A percentile compares a stretch with the other conserved stretches of the same genome.
These are phyloP conservation scores for Colletotrichum shisoi DNA, from an alignment of 2,329 filamentous ascomycete species.

Conservation along the genomic window DNA sequence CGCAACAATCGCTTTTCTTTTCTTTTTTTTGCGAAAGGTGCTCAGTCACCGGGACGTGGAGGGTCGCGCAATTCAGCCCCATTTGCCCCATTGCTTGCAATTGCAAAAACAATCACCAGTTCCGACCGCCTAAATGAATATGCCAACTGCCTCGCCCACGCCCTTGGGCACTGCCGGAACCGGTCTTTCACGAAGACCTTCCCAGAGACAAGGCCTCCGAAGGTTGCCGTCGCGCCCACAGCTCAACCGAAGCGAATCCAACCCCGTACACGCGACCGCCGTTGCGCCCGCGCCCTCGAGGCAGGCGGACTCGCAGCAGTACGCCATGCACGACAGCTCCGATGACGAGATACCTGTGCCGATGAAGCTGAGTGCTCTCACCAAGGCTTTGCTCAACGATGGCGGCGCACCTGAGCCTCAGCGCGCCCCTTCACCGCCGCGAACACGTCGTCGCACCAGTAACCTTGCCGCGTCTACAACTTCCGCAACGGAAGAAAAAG, in stretches of 20 bases:
- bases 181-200: slow-evolving; percentile 60
- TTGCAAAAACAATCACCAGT: slow-evolving; percentile 30
- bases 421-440: slow-evolving; percentile 55
- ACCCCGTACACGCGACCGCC: slow-evolving; percentile 47
- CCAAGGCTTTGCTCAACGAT: slow-evolving; percentile 81
- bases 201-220: slow-evolving; percentile 63
- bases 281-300: slow-evolving; percentile 42
- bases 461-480: slow-evolving; percentile 56
- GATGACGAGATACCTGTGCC: slow-evolving; percentile 92
- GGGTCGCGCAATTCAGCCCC: slow-evolving; percentile 27
- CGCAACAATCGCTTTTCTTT: slow-evolving; percentile 38
- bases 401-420: slow-evolving; percentile 60
- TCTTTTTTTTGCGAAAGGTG: slow-evolving; percentile 23
- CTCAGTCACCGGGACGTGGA: slow-evolving; percentile 28
- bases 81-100: slow-evolving; percentile 14
- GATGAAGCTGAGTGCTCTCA: slow-evolving; percentile 92
- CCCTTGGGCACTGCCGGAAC: slow-evolving; percentile 59
- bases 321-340: slow-evolving; percentile 80
- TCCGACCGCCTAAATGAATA: slow-evolving; percentile 43
- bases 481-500: slow-evolving; percentile 54
- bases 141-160: slow-evolving; percentile 65
- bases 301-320: slow-evolving; percentile 55
- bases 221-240: slow-evolving; percentile 58
- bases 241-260: slow-evolving; percentile 57
- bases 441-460: slow-evolving; percentile 60